Evolutionary conservation across 345 rosid genomes (phyloP), one percentile per base, ranked within the genome.

Genomic region (Syzygium jambos): DNA sequence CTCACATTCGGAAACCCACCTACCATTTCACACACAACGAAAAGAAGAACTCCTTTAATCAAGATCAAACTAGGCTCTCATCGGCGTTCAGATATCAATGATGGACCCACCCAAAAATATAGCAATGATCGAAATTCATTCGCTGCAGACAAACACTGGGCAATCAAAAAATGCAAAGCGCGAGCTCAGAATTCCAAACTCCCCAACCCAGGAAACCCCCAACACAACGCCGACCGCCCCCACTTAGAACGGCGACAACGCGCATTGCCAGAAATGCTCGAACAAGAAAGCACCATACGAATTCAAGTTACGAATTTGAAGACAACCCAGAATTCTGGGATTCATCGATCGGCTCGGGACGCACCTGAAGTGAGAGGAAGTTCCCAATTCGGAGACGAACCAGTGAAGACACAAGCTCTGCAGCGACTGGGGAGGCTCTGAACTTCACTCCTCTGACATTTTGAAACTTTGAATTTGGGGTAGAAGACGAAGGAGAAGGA

Each of bases 381-480:
- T 38, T 73, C 49, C 80, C 5, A 0, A 9, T 73, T 34, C 49
- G 49, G 43, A 9, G 78, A 65, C 43, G 78, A 30, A 38, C 49
- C 19, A 19, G 80, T 73, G 46, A 73, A 38, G 49, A 19, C 49
- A 19, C 19, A 41, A 73, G 49, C 11, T 22, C 80, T 6, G 49
- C 80, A 34, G 80, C 80, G 25, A 73, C 49, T 5, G 80, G 14
- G 7, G 27, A 73, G 41, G 56, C 86, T 55, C 16, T 29, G 78
- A 34, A 41, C 61, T 56, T 80, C 85, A 55, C 82, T 19, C 17
- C 61, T 46, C 53, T 85, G 65, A 21, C 43, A 46, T 49, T 43
- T 88, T 88, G 80, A 87, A 88, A 88, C 87, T 88, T 88, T 85
- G 87, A 85, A 88, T 85, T 85, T 61, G 68, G 57, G 85, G 84